These are phyloP conservation scores for Croton laevigatus DNA, from an alignment of 441 rosid species.

Conservation along the genomic window DNA sequence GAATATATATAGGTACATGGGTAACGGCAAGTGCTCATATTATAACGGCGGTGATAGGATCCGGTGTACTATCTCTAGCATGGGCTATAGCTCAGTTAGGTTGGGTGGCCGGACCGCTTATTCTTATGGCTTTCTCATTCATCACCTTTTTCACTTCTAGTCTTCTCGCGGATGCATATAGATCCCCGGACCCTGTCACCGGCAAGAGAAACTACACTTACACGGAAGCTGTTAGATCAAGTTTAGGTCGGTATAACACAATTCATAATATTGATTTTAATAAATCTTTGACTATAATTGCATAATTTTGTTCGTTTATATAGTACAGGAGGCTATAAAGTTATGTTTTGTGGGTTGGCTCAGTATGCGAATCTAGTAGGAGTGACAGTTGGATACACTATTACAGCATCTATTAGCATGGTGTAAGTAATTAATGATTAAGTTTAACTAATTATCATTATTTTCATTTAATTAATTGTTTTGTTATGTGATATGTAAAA, in stretches of 20 bases:
- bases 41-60: slow-evolving; percentile 85
- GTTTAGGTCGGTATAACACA: slow-evolving; percentile 42
- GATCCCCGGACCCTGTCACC: slow-evolving; percentile 68
- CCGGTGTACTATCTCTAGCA: slow-evolving; percentile 82
- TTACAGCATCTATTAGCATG: slow-evolving; percentile 92
- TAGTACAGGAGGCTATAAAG: slow-evolving; percentile 66
- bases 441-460: not conserved
- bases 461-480: not conserved
- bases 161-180: slow-evolving; percentile 73
- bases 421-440: slow-evolving; percentile 49
- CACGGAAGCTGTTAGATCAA: slow-evolving; percentile 72
- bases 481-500: not conserved
- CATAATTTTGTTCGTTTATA: not conserved
- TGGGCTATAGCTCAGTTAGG: slow-evolving; percentile 93
- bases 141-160: slow-evolving; percentile 72
- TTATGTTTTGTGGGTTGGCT: slow-evolving; percentile 77
- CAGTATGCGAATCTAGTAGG: slow-evolving; percentile 74
- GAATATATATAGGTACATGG: slow-evolving; percentile 52
- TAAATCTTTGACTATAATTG: not conserved
- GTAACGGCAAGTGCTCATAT: slow-evolving; percentile 79
- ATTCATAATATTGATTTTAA: not conserved
- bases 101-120: slow-evolving; percentile 66
- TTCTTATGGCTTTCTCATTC: slow-evolving; percentile 58
- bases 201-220: slow-evolving; percentile 81
- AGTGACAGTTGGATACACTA: slow-evolving; percentile 77